These are phyloP conservation scores for Rhododendron molle DNA, from an alignment of 148 eudicot genomes.

Conservation along the genomic window DNA sequence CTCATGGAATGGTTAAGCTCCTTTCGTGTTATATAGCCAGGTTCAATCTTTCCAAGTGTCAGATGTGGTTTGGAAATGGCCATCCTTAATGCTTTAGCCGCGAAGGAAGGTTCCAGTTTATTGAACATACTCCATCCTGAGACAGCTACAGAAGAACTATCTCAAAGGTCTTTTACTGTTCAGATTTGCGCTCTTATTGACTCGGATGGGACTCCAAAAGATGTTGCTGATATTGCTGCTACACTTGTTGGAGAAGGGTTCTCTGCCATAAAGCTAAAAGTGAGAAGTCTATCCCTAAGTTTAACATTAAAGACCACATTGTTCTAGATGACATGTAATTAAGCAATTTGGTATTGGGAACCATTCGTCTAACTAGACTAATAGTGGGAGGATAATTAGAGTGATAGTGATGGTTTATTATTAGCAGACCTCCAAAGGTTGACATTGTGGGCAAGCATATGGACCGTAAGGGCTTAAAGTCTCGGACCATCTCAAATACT, in stretches of 20 bases:
- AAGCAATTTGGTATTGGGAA: neutral
- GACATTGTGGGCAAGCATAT: neutral
- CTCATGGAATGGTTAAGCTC: neutral
- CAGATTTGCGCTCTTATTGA: conserved; percentile 85
- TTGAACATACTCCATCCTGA: conserved; percentile 49
- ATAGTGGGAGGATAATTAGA: neutral
- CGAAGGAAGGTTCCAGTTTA: conserved; percentile 49
- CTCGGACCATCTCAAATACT: neutral
- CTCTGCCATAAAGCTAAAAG: conserved; percentile 76
- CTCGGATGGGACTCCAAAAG: conserved; percentile 63
- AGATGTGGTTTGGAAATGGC: conserved; percentile 99
- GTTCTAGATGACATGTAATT: neutral
- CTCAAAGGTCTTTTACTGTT: conserved; percentile 38
- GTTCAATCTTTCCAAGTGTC: conserved; percentile 76
- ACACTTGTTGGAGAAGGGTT: conserved; percentile 79
- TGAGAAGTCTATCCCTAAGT: conserved; percentile 27
- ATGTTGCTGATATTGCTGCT: conserved; percentile 62
- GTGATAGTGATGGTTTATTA: neutral
- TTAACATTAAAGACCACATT: neutral
- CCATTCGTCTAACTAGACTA: neutral
- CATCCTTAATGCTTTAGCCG: conserved; percentile 80
- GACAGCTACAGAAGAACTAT: conserved; percentile 18
- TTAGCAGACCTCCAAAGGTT: neutral
- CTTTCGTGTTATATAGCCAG: conserved; percentile 45
- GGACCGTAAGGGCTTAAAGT: neutral